Evolutionary conservation across 1,139 yeast genomes (phyloP).

Genomic region (Yamadazyma songkhlaensis): DNA sequence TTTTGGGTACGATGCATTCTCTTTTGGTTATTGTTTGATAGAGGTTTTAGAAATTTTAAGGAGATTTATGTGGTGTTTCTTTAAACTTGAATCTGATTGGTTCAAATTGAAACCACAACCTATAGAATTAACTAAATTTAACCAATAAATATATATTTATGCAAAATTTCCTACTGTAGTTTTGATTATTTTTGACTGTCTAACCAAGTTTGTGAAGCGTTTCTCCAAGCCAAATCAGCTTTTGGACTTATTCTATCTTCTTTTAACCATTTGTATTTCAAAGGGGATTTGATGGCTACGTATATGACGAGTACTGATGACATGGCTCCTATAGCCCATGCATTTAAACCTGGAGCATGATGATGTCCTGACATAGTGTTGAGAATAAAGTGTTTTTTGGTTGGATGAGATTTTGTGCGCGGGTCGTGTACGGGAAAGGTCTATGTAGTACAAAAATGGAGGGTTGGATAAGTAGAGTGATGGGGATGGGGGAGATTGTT

Average conservation of each 20-base stretch:
- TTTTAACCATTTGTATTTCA: conserved; percentile 41
- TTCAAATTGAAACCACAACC: conserved; percentile 25
- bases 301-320: conserved; percentile 43
- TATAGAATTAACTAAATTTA: conserved; percentile 17
- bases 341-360: conserved; percentile 40
- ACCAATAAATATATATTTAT: conserved; percentile 2
- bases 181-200: conserved; percentile 18
- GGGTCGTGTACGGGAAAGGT: not conserved
- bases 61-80: conserved; percentile 86
- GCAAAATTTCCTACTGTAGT: not conserved
- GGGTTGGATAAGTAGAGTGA: no score
- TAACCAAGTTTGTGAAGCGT: conserved; percentile 47
- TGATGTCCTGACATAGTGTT: conserved; percentile 17
- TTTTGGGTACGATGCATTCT: conserved; percentile 46
- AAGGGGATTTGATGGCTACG: conserved; percentile 41
- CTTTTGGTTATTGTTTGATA: conserved; percentile 58
- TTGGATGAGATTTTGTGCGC: conserved; percentile 17
- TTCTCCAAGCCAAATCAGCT: conserved; percentile 54
- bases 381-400: conserved; percentile 15
- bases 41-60: conserved; percentile 75
- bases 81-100: conserved; percentile 80
- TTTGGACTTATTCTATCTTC: conserved; percentile 48
- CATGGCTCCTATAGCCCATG: conserved; percentile 46
- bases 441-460: no score
- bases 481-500: no score